Conservation (phyloP, 306 rosid genomes). For the Ziziphus jujuba region DNA sequence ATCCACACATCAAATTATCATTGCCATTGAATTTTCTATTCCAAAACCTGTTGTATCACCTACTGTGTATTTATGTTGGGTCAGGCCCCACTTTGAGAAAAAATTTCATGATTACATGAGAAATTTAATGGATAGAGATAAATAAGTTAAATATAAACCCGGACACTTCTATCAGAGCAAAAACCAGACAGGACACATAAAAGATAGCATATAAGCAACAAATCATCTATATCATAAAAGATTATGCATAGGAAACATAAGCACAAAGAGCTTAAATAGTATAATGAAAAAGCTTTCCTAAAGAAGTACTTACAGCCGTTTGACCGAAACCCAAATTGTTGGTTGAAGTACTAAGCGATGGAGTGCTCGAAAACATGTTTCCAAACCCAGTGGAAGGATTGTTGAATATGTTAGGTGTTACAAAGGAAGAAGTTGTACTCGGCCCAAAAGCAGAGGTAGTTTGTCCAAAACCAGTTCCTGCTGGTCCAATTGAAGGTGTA, state of each 20-base stretch:
- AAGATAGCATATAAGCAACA: no score
- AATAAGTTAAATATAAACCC: no score
- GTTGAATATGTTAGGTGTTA: slow-evolving; percentile 47
- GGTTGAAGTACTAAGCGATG: slow-evolving; percentile 47
- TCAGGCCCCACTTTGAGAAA: no score
- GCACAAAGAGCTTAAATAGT: background rate
- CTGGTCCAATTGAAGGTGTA: slow-evolving; percentile 46
- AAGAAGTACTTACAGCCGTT: slow-evolving; percentile 50
- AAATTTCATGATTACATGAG: no score
- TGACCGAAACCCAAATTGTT: slow-evolving; percentile 52
- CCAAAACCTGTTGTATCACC: background rate
- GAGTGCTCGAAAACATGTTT: slow-evolving; percentile 50
- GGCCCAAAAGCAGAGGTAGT: slow-evolving; percentile 54
- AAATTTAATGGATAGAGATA: no score
- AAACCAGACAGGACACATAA: no score
- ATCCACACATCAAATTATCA: background rate
- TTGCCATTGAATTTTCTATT: background rate
- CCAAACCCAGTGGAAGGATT: slow-evolving; percentile 55
- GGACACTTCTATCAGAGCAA: no score
- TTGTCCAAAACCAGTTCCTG: slow-evolving; percentile 56
- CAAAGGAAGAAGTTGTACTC: slow-evolving; percentile 37
- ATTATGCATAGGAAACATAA: background rate
- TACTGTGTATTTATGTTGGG: background rate
- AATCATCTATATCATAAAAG: no score
- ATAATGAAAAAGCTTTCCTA: background rate